Evolutionary conservation across 495 filamentous ascomycete genomes (phyloP), one percentile per base, ranked within the genome.

Genomic region (Trichoderma erinaceum): DNA sequence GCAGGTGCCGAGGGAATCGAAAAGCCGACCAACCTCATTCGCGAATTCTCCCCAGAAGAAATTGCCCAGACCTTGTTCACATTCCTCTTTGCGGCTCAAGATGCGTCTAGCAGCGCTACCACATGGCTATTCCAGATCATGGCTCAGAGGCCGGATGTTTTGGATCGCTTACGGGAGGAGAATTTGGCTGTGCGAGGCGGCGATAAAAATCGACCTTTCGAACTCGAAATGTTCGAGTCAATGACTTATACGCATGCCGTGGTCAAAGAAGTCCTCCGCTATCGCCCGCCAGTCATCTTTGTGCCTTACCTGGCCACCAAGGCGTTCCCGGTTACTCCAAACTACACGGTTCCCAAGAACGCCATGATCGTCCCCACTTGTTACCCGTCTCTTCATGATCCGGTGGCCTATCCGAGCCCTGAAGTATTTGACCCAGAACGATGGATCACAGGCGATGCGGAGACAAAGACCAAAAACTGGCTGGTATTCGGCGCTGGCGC

Each of bases 261-360:
- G 64, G 90, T 99, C 68, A 92, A 94, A 74, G 95, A 99, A 81
- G 89, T 90, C 46, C 86, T 99, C 50, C 90, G 95, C 71, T 97
- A 97, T 83, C 90, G 95, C 58, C 95, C 95, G 64, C 95, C 95
- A 68, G 95, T 99, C 71, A 86, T 97, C 80, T 97, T 99, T 93
- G 92, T 97, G 63, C 95, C 95, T 43, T 98, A 98, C 76, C 77
- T 96, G 61, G 92, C 86, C 73, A 98, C 97, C 88, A 97, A 96
- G 81, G 81, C 87, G 58, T 99, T 97, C 87, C 92, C 93, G 63
- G 90, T 99, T 77, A 91, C 89, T 63, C 86, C 90, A 61, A 88
- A 84, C 27, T 96, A 97, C 77, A 96, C 91, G 29, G 89, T 92
- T 66, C 89, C 92, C 65, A 98, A 98, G 82, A 88, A 86, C 50